Evolutionary conservation across 2,329 filamentous ascomycete species (phyloP).

Genomic region (Alternaria hordeiaustralica): DNA sequence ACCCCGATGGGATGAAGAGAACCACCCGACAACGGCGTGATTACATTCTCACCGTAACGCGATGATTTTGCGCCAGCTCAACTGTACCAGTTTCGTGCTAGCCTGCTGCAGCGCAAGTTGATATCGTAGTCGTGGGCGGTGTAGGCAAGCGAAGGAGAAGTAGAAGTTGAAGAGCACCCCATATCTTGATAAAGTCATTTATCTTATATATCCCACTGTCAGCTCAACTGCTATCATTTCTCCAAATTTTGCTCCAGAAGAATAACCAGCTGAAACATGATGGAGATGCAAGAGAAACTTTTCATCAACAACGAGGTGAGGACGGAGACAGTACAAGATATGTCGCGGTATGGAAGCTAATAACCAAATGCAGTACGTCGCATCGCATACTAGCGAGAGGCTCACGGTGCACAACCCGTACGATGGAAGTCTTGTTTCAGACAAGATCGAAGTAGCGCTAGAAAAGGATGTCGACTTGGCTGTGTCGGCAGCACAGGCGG

Average conservation of each 20-base stretch:
- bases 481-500: conserved; percentile 31
- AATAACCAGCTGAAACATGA: background rate
- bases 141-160: background rate
- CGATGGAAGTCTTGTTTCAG: conserved; percentile 30
- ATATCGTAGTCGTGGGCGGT: background rate
- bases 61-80: background rate
- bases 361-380: conserved; percentile 22
- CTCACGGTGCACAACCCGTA: conserved; percentile 34
- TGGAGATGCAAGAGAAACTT: conserved; percentile 16
- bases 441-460: conserved; percentile 30
- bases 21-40: background rate
- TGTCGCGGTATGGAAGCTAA: background rate
- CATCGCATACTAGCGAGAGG: conserved; percentile 27
- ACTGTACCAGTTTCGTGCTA: background rate
- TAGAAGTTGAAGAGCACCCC: background rate
- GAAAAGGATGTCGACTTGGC: conserved; percentile 34
- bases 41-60: background rate
- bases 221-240: background rate
- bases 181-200: background rate
- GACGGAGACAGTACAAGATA: background rate
- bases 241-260: rapidly evolving
- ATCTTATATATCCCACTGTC: background rate
- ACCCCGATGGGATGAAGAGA: background rate
- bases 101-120: background rate
- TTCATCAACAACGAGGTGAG: conserved; percentile 40